A percentile compares a stretch with the other conserved stretches of the same genome.
Evolutionary conservation across 768 basidiomycete genomes (phyloP).

Genomic region (Lyophyllum atratum): DNA sequence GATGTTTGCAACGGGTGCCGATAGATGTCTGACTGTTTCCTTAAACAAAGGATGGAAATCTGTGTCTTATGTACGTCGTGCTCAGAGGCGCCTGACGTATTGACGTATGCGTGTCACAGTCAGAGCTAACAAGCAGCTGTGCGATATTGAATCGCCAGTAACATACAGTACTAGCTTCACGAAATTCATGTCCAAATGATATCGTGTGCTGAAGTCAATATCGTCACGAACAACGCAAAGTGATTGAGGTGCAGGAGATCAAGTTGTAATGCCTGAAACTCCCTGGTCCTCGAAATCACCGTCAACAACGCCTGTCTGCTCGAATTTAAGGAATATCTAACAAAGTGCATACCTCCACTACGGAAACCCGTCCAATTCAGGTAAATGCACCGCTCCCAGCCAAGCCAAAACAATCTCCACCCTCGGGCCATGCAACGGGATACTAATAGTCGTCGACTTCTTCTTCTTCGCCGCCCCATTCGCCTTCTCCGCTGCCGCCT

Average conservation of each 20-base stretch:
- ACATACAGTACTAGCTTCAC: no score
- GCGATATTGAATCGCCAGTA: no score
- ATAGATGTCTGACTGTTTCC: no score
- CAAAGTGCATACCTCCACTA: neutral
- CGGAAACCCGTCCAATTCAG: constrained; percentile 57
- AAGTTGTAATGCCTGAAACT: neutral
- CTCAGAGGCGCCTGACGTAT: no score
- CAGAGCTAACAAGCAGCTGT: no score
- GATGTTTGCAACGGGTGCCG: no score
- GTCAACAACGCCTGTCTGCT: neutral
- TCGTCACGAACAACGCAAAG: neutral
- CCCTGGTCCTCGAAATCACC: neutral
- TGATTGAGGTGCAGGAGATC: neutral
- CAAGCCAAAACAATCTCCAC: constrained; percentile 87
- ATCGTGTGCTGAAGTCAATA: neutral
- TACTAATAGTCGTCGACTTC: constrained; percentile 70
- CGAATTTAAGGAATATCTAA: neutral
- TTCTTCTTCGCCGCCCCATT: constrained; percentile 48
- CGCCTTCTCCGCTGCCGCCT: constrained; percentile 50
- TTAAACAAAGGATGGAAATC: no score
- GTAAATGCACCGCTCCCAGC: constrained; percentile 80
- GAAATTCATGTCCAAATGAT: no score
- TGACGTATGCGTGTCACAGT: no score
- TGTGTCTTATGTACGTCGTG: no score
- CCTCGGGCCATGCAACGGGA: constrained; percentile 82